Evolutionary conservation across 106 monocot species (phyloP), one percentile per base, ranked within the genome.

Genomic region (Posidonia australis): DNA sequence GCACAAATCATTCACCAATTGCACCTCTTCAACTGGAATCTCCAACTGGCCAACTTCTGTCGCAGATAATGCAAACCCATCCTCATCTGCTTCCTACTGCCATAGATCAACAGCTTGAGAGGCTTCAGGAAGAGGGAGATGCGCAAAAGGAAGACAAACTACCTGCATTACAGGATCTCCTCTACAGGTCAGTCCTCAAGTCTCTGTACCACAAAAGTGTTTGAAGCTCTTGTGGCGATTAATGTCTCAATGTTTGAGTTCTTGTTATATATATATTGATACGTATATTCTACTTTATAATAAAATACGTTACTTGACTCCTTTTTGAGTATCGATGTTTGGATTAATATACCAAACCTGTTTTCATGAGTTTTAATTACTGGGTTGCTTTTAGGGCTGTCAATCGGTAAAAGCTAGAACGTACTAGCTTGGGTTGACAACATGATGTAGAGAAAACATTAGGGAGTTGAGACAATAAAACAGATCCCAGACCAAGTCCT

Each of bases 31-130:
- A 52, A n/a, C 18, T 66, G 48, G 87, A 88, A 70, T 78, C 87
- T 74, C 81, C 87, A 65, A 51, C 76, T 1, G 87, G 87, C 18
- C 87, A 83, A 54, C 83, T 83, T 70, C 70, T 88, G 30, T 81
- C 76, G 3, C 83, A 88, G 27, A 81, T 88, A 69, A 73, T 84
- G 67, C 78, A 71, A 25, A 84, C 87, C 13, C 87, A 88, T 77
- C 87, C 83, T 5, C 83, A 88, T 78, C 70, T 88, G 6, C 78
- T 88, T 66, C 60, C 76, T 20, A 78, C 83, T 31, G 73, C 84
- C 51, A 76, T 88, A 56, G 87, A 84, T 57, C 87, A 88, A 71
- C 83, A 88, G 41, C 75, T 88, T 41, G 84, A 84, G 44, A 72
- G 29, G 24, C 83, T 88, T 58, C 75, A 88, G 57, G 63, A 81